phyloP scores from a whole-genome alignment of 2,329 filamentous ascomycete species.

The Escovopsis sp. region DNA sequence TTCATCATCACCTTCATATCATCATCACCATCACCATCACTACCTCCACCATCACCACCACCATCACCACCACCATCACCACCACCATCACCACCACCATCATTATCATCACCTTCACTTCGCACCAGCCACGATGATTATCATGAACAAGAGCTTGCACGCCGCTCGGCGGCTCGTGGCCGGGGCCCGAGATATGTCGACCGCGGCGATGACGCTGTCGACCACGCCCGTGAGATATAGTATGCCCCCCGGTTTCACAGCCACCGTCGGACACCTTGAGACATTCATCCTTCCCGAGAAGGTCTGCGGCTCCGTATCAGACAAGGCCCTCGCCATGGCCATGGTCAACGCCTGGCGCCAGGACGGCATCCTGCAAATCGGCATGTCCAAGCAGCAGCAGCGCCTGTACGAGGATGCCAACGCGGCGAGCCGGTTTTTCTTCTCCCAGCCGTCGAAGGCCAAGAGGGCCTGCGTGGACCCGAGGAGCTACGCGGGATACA shows the following conservation, averaged over 20 bases:
- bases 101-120: neutral
- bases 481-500: constrained; percentile 31
- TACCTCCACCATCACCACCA: too few species aligned
- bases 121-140: constrained; percentile 1
- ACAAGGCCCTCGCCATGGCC: constrained; percentile 22
- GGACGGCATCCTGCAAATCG: constrained; percentile 32
- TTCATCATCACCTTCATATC: too few species aligned
- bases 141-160: neutral
- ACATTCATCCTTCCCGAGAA: constrained; percentile 26
- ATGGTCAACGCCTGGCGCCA: constrained; percentile 27
- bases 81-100: neutral
- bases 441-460: constrained; percentile 17
- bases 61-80: neutral
- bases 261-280: constrained; percentile 16
- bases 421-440: constrained; percentile 23
- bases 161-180: constrained; percentile 1
- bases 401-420: constrained; percentile 21
- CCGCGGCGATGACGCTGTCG: neutral
- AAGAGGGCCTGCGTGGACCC: constrained; percentile 29
- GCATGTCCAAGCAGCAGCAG: constrained; percentile 21
- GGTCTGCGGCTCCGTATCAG: constrained; percentile 18
- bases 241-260: constrained; percentile 14
- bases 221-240: constrained; percentile 2
- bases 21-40: too few species aligned
- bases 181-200: constrained; percentile 2